Percentiles rank a stretch among this genome's conserved stretches.
Conservation (phyloP, 208 protist genomes). For the Trypanosoma lewisi region DNA sequence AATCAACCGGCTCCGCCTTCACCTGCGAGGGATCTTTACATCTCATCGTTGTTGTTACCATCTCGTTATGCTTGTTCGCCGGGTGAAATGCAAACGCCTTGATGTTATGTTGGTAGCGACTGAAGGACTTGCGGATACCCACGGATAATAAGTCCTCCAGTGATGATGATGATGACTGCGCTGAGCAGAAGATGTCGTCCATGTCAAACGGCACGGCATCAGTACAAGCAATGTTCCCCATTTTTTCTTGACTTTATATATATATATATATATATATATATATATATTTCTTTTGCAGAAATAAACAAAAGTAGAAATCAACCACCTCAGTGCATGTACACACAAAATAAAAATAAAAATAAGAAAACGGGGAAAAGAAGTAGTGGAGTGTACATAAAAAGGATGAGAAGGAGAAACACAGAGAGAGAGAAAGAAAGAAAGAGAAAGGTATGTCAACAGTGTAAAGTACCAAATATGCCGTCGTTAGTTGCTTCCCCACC, state of each 20-base stretch:
- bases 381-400: too few species aligned
- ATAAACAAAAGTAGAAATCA: background rate
- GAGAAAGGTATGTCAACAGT: conserved; percentile 2
- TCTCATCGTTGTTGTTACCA: background rate
- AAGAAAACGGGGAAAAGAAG: too few species aligned
- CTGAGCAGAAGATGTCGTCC: conserved; percentile 27
- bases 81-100: conserved; percentile 40
- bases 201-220: conserved; percentile 42
- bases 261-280: too few species aligned
- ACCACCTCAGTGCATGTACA: background rate
- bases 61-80: background rate
- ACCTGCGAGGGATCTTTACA: conserved; percentile 23
- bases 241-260: too few species aligned
- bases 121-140: conserved; percentile 24
- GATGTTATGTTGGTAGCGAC: conserved; percentile 44
- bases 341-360: conserved; percentile 6
- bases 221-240: conserved; percentile 69
- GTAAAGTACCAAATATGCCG: too few species aligned
- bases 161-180: background rate
- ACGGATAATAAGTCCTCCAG: background rate
- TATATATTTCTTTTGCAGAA: too few species aligned
- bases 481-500: too few species aligned
- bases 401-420: conserved; percentile 8
- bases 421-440: conserved; percentile 11
- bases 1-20: conserved; percentile 39